A percentile compares a stretch with the other conserved stretches of the same genome.
Evolutionary conservation across 495 filamentous ascomycete species (phyloP).

Genomic region (Annulohypoxylon moriforme): DNA sequence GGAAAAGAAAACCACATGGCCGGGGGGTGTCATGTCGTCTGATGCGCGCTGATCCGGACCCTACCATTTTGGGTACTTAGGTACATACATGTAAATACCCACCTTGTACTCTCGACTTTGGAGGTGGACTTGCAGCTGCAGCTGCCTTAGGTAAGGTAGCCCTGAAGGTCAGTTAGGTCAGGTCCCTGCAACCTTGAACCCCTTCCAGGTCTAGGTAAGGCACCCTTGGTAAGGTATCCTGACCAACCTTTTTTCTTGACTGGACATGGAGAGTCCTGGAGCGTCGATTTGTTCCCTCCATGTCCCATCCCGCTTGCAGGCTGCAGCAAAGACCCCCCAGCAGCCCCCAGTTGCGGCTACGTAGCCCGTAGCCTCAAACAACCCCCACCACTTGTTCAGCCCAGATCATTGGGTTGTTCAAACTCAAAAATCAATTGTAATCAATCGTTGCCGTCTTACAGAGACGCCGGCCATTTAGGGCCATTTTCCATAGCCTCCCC

Average conservation of each 20-base stretch:
- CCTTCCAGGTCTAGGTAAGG: background rate
- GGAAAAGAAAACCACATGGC: conserved; percentile 24
- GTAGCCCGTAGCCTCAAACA: conserved; percentile 42
- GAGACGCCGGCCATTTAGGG: conserved; percentile 39
- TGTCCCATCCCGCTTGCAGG: conserved; percentile 31
- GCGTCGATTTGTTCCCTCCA: background rate
- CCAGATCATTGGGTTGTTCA: conserved; percentile 31
- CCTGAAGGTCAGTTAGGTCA: background rate
- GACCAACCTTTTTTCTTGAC: conserved; percentile 1
- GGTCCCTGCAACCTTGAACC: background rate
- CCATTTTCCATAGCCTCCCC: conserved; percentile 18
- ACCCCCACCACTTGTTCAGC: conserved; percentile 39
- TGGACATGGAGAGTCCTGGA: background rate
- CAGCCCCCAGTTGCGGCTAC: conserved; percentile 31
- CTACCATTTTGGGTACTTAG: conserved; percentile 11
- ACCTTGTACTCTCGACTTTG: background rate
- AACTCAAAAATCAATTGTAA: conserved; percentile 10
- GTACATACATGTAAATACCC: background rate
- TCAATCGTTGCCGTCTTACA: background rate
- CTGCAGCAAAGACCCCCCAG: conserved; percentile 11
- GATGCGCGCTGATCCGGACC: conserved; percentile 37
- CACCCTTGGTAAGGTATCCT: background rate
- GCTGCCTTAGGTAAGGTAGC: background rate
- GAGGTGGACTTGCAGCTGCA: background rate
- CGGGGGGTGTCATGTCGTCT: conserved; percentile 26